Base-by-base conservation (phyloP, 2,329 filamentous ascomycete genomes). In the Myriangium duriaei region DNA sequence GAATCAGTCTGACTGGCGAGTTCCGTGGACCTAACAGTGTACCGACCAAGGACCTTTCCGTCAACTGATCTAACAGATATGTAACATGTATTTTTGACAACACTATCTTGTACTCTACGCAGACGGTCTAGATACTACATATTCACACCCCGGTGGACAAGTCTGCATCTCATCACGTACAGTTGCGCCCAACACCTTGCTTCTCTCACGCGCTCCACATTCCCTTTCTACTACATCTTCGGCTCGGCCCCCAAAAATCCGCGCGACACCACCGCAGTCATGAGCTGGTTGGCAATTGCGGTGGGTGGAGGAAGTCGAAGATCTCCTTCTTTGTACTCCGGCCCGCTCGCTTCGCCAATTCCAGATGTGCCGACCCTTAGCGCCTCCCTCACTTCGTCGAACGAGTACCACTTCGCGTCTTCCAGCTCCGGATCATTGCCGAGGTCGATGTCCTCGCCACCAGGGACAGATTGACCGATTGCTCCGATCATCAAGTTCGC, bases 381-480 rank as follows among this genome's bases (percentile, higher is more conserved):
- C 1, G 85, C 88, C 52, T 80, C 73, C 51, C 76, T 67, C 2
- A 94, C 75, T 60, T 94, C 86, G 1, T 85, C 84, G 21, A 92
- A 63, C 1, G 72, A 62, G 51, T 88, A 88, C 91, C 91, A 98
- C 57, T 76, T 80, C 3, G 91, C 91, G 59, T 81, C 74, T 54
- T 94, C 84, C 45, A 98, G 60, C 64, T 98, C 91, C 0, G 84
- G 83, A 56, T 98, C 91, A 57, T 96, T 81, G 11, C 81, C 77
- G 3, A 98, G 63, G 51, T 77, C 72, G 36, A 98, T 86, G 19
- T 61, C 71, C 68, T 98, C 91, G 16, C 84, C 84, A 5, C 50
- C 46, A 0, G 83, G 81, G 13, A 82, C 64, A 2, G 86, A 84
- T 64, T 96, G 87, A 0, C 79, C 88, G 49, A 98, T 78, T 1